Evolutionary conservation across 441 rosid species (phyloP), one percentile per base, ranked within the genome.

Genomic region (Breynia disticha): DNA sequence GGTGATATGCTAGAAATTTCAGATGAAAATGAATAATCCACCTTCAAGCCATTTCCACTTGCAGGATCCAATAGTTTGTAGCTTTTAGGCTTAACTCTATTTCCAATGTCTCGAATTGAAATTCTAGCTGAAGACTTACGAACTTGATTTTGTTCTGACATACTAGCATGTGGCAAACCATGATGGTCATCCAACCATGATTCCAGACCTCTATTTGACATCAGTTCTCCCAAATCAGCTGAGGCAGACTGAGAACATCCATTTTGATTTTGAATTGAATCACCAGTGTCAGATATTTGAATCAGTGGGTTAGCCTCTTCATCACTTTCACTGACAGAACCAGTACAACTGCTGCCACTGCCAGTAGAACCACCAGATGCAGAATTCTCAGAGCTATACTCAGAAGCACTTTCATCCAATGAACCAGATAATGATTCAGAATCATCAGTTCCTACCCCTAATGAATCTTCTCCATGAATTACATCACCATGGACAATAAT

Each of bases 111-210:
- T 68, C 82, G 82, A 44, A 91, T 73, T 57, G 82, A 78, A 65
- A 91, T 81, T 69, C 87, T 83, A 37, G 89, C 96, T 16, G 82
- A 79, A 67, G 95, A 80, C 49, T 66, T 64, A 63, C 28, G 59
- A 44, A 67, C 70, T 62, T 62, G 77, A 71, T 63, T 69, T 54
- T 60, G 71, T 48, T 72, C 72, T 35, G 79, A 75, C 43, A 64
- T 59, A 55, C 72, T 69, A 19, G 61, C 69, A 52, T 66, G 77
- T 69, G 80, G 72, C 57, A 81, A 69, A 70, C 66, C 76, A 75
- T 91, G 82, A 60, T 79, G 85, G 63, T 88, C 87, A 58, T 73
- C 94, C 76, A 91, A 73, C 98, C 98, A 91, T 64, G 90, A 72
- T 61, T 91, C 98, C 48, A 88, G 77, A 50, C 84, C 71, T 57